Conservation (phyloP, 2,329 filamentous ascomycete genomes). For the Nothomitra cinnamomea region DNA sequence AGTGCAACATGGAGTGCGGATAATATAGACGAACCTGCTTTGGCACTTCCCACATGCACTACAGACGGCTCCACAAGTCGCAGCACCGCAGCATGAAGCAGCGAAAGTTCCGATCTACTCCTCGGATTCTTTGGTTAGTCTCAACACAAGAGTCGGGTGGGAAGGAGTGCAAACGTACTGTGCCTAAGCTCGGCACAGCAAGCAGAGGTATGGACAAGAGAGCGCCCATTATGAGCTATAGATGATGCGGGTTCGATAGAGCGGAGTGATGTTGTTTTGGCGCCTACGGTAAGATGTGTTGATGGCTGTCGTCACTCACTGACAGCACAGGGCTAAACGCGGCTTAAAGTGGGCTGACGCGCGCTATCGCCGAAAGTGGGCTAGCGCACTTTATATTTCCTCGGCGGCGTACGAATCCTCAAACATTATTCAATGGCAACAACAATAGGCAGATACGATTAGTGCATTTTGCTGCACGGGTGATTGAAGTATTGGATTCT, state of each 20-base stretch:
- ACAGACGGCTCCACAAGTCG: slow-evolving; percentile 90
- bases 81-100: slow-evolving; percentile 89
- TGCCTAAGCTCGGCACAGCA: slow-evolving; percentile 70
- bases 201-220: slow-evolving; percentile 78
- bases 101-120: slow-evolving; percentile 55
- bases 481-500: too few species aligned
- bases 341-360: too few species aligned
- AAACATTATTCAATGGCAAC: too few species aligned
- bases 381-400: too few species aligned
- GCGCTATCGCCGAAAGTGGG: too few species aligned
- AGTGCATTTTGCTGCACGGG: too few species aligned
- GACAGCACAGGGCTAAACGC: too few species aligned
- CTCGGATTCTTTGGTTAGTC: slow-evolving; percentile 9
- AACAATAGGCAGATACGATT: too few species aligned
- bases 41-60: slow-evolving; percentile 93
- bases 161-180: slow-evolving; percentile 34
- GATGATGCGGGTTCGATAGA: not conserved
- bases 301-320: too few species aligned
- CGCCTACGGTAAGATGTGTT: too few species aligned
- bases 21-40: slow-evolving; percentile 50
- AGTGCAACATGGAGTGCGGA: slow-evolving; percentile 3
- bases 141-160: slow-evolving; percentile 7
- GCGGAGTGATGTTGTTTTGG: not conserved
- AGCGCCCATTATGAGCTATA: slow-evolving; percentile 55
- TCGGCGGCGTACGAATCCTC: too few species aligned